These are phyloP conservation scores for Allodekkera sacchari DNA, from an alignment of 805 yeast species.

Conservation along the genomic window DNA sequence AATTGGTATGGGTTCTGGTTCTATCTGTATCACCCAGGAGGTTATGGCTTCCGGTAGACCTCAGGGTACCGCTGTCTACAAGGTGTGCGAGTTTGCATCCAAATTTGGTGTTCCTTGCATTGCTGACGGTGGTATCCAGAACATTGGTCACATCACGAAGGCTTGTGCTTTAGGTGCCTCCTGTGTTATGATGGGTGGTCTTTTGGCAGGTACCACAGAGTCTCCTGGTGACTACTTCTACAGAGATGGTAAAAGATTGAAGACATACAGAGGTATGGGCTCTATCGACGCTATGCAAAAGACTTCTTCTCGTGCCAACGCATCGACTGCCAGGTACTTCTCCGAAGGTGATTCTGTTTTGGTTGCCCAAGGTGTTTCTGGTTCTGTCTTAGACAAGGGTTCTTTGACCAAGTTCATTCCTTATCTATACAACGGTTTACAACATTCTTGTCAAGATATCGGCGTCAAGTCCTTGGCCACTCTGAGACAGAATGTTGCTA, in stretches of 20 bases:
- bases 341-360: slow-evolving; percentile 92
- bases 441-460: slow-evolving; percentile 98
- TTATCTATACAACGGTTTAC: slow-evolving; percentile 88
- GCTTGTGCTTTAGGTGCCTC: slow-evolving; percentile 97
- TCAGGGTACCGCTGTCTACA: slow-evolving; percentile 97
- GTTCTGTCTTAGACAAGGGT: slow-evolving; percentile 95
- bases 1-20: slow-evolving; percentile 99
- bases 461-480: slow-evolving; percentile 65
- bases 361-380: slow-evolving; percentile 98
- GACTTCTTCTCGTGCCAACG: slow-evolving; percentile 83
- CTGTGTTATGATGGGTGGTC: slow-evolving; percentile 98
- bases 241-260: slow-evolving; percentile 96
- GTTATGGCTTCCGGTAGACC: slow-evolving; percentile 99
- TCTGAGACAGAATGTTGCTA: slow-evolving; percentile 55
- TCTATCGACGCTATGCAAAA: slow-evolving; percentile 97
- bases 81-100: slow-evolving; percentile 88
- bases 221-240: slow-evolving; percentile 97
- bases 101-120: slow-evolving; percentile 97
- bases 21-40: slow-evolving; percentile 98
- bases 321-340: slow-evolving; percentile 96
- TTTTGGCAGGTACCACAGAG: slow-evolving; percentile 97
- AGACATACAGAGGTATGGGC: slow-evolving; percentile 99
- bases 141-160: slow-evolving; percentile 96
- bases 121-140: slow-evolving; percentile 99
- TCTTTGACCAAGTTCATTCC: slow-evolving; percentile 90